Evolutionary conservation across 371 early-diverging fungal genomes (phyloP).

Genomic region (Mucor racemosus): DNA sequence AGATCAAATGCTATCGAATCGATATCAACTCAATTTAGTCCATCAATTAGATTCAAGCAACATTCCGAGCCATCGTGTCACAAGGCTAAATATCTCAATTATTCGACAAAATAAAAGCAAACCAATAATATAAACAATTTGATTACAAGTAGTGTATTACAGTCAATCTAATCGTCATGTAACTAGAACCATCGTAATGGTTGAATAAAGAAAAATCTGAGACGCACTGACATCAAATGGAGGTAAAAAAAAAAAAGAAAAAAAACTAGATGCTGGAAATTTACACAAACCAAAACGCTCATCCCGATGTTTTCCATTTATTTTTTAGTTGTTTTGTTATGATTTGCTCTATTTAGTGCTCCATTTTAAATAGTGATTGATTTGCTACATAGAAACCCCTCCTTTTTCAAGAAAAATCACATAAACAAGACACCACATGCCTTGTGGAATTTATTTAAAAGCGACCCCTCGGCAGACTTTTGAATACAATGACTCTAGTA

Average conservation of each 20-base stretch:
- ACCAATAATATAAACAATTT: background rate
- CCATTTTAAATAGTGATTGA: background rate
- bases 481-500: no score
- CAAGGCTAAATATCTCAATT: background rate
- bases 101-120: background rate
- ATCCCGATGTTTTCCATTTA: constrained; percentile 6
- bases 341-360: constrained; percentile 5
- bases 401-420: background rate
- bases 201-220: background rate
- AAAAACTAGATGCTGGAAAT: background rate
- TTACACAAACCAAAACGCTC: background rate
- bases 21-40: no score
- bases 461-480: background rate
- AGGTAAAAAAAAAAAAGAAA: background rate
- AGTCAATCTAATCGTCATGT: no score
- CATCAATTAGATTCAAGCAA: background rate
- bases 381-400: background rate
- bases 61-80: background rate
- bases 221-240: background rate
- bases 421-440: background rate
- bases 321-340: background rate
- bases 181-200: background rate
- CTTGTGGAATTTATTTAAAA: background rate
- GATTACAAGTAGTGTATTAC: background rate
- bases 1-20: background rate